Base-by-base conservation (phyloP, 768 basidiomycete species). In the Suillus bovinus region DNA sequence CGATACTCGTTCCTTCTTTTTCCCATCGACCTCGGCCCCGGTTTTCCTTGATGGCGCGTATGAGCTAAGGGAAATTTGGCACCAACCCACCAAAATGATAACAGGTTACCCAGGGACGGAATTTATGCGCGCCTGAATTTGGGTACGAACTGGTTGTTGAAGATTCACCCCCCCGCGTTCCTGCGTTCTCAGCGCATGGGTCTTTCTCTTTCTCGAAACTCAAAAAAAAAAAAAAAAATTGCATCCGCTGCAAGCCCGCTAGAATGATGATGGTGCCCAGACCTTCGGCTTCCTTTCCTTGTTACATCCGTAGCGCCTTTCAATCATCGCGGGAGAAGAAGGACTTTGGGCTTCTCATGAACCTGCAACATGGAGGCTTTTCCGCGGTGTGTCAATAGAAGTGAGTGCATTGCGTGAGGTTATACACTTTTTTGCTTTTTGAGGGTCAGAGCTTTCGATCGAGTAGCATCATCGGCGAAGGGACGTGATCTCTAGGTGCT, bases 281-380 rank as follows among this genome's bases (percentile, higher is more conserved):
- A 27, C 17, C 24, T 20, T 39, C 16, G 38, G 27, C 38, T 56
- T 56, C 31, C 36, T 20, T 50, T 29, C 49, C 50, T 52, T 52
- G 50, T n/a, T 52, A 31, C 50, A 52, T n/a, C 10, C n/a, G 29
- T 33, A 24, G 38, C 24, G 38, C 54, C 38, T 39, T 39, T 39
- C 55, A 39, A 56, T 56, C 39, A 20, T 56, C 55, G 55, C 55
- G 55, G 55, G 55, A 56, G 55, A 56, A 56, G 55, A 56, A 39
- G 54, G 11, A 5, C 16, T n/a, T n/a, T n/a, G n/a, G n/a, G 36
- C 54, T 55, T 55, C 54, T 17, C 36, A 11, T 39, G n/a, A 20
- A 41, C 55, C 55, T 39, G 38, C 11, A 4, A 27, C 10, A 39
- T 29, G 17, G 38, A 39, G 39, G 38, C 38, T 33, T 50, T 52